Conservation (phyloP, 192 early-diverging fungal species). For the Linnemannia zychae region DNA sequence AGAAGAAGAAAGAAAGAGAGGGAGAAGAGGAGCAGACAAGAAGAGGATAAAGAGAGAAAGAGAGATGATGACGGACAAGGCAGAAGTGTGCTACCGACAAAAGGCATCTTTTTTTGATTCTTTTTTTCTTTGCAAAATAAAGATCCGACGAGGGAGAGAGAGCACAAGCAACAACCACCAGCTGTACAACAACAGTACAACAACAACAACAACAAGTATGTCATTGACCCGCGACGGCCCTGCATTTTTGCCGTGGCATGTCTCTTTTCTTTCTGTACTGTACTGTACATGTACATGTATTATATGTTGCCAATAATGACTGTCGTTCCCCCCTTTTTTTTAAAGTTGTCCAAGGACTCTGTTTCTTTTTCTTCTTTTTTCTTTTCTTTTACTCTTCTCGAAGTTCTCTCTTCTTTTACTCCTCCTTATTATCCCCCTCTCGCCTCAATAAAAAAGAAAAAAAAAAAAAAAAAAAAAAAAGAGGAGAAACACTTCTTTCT, state of each 20-base stretch:
- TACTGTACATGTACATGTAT: too few relatives aligned
- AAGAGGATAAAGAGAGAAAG: neutral
- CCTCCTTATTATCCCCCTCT: neutral
- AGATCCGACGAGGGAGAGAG: neutral
- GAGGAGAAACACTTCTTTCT: neutral
- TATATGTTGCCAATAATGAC: too few relatives aligned
- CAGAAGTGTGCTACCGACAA: neutral
- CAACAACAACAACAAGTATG: neutral
- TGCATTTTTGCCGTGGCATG: neutral
- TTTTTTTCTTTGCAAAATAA: neutral
- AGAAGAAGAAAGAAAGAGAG: neutral
- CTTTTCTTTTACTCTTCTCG: neutral
- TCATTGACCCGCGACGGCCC: neutral
- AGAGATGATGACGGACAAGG: neutral
- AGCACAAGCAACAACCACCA: neutral
- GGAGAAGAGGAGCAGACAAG: neutral
- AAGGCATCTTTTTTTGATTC: neutral
- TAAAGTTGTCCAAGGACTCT: too few relatives aligned
- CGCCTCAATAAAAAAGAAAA: neutral
- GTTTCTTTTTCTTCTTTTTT: neutral
- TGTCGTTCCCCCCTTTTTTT: neutral
- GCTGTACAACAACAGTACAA: too few relatives aligned
- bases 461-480: neutral
- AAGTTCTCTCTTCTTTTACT: neutral
- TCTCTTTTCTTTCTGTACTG: too few relatives aligned